phyloP scores from a whole-genome alignment of 495 filamentous ascomycete genomes.

The Bombardia bombarda region DNA sequence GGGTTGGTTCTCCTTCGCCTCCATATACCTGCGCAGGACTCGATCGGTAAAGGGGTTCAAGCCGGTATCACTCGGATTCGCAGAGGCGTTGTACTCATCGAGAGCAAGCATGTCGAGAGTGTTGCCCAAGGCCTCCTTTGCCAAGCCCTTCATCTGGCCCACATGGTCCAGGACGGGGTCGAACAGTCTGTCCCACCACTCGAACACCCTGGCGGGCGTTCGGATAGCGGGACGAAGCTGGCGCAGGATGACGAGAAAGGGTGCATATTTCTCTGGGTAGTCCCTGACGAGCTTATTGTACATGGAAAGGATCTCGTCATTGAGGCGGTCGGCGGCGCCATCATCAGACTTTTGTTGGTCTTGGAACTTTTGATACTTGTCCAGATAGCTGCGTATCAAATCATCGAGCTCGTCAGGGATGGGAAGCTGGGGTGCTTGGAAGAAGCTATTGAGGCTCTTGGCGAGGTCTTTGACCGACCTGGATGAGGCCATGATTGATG shows the following conservation, averaged over 20 bases:
- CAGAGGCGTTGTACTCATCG: conserved; percentile 49
- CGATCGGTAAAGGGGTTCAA: conserved; percentile 41
- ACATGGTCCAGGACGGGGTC: conserved; percentile 49
- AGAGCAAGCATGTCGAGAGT: conserved; percentile 47
- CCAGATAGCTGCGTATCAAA: conserved; percentile 53
- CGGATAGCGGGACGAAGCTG: conserved; percentile 50
- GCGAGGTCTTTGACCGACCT: conserved; percentile 47
- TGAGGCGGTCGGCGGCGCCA: conserved; percentile 49
- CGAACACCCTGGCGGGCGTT: conserved; percentile 42
- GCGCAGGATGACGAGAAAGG: conserved; percentile 54
- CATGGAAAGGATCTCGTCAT: conserved; percentile 56
- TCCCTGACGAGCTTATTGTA: conserved; percentile 49
- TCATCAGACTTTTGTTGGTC: too few relatives aligned
- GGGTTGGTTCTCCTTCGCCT: conserved; percentile 32
- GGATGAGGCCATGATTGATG: conserved; percentile 27
- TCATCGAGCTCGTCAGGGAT: conserved; percentile 53
- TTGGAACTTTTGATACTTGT: conserved; percentile 45
- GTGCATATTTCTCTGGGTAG: conserved; percentile 43
- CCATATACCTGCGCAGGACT: conserved; percentile 53
- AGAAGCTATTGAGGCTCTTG: conserved; percentile 47
- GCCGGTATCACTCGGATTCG: conserved; percentile 27
- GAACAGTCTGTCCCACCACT: conserved; percentile 62
- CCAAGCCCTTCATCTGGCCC: conserved; percentile 49
- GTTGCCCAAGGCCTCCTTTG: conserved; percentile 47
- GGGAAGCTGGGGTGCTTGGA: conserved; percentile 45